Evolutionary conservation across 345 rosid species (phyloP).

Genomic region (Brassica nigra): DNA sequence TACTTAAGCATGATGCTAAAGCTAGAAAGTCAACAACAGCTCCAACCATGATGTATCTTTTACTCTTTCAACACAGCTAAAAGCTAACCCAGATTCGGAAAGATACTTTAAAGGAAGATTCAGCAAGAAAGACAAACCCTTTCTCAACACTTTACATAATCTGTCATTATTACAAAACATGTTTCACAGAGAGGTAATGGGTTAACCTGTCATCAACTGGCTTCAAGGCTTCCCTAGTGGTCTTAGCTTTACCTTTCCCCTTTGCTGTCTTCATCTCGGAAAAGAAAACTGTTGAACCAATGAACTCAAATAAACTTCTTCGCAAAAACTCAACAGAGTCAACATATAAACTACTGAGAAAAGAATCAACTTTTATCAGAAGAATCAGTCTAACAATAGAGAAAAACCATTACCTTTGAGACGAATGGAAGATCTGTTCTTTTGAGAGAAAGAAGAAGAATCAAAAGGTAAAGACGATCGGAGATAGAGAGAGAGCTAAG

Average conservation of each 20-base stretch:
- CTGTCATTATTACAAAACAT: background rate
- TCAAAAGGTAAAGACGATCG: constrained; percentile 26
- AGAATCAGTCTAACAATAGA: background rate
- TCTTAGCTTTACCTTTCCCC: constrained; percentile 57
- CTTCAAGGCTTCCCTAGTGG: constrained; percentile 55
- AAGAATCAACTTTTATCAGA: background rate
- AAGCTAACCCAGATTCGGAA: too few relatives aligned
- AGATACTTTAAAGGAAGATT: too few relatives aligned
- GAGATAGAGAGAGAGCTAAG: background rate
- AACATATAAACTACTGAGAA: background rate
- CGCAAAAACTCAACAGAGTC: background rate
- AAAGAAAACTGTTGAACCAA: constrained; percentile 11
- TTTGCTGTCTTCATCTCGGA: constrained; percentile 53
- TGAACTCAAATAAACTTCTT: background rate
- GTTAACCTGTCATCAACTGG: constrained; percentile 63
- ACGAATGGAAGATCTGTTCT: constrained; percentile 27
- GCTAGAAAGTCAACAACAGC: background rate
- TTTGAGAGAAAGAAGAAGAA: constrained; percentile 38
- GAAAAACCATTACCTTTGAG: constrained; percentile 35
- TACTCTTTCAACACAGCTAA: too few relatives aligned
- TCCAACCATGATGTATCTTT: too few relatives aligned
- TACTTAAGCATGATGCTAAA: background rate
- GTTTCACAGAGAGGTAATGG: background rate
- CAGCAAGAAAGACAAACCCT: too few relatives aligned
- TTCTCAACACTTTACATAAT: background rate